Evolutionary conservation across 2,329 filamentous ascomycete genomes (phyloP), one percentile per base, ranked within the genome.

Genomic region (Ascocoryne sarcoides): DNA sequence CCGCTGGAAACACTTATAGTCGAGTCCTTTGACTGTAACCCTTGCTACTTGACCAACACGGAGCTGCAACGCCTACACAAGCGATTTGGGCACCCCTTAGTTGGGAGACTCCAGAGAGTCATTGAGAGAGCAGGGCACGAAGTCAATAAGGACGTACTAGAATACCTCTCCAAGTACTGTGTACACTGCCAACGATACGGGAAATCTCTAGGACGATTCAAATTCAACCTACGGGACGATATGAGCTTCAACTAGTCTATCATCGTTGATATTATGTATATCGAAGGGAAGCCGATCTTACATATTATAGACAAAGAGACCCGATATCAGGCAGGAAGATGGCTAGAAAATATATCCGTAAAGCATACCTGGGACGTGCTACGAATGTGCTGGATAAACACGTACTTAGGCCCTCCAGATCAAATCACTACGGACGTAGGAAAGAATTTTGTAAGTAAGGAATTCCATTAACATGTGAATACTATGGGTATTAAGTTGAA

Each of bases 331-430:
- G 30, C 30, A 5, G 42, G 23, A n/a, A 44, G 18, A 37, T 44
- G 7, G 14, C 21, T 44, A 20, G 4, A 28, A 19, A 40, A 30
- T 28, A 28, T 35, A 2, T n/a, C n/a, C 17, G 17, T 34, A 4
- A 37, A 33, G 16, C 18, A 37, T 31, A 37, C 21, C 2, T 44
- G 34, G 29, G 30, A 44, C 18, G 19, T 21, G 7, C 18, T 45
- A 18, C 3, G 43, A 7, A 19, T 12, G 8, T 45, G 19, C 18
- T 45, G 32, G 36, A 42, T 42, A 1, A 29, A 45, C 16, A 45
- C 26, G 3, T 45, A 45, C 20, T 19, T 36, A 18, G 31, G 36
- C 3, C 43, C 39, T 1, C 38, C 20, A 7, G 33, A 43, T 16
- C 14, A 19, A 17, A 33, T 40, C 12, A 26, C 12, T 7, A 7